A percentile compares a stretch with the other conserved stretches of the same genome.
Conservation (phyloP, 331 rosid species). For the Spiraea crenata region DNA sequence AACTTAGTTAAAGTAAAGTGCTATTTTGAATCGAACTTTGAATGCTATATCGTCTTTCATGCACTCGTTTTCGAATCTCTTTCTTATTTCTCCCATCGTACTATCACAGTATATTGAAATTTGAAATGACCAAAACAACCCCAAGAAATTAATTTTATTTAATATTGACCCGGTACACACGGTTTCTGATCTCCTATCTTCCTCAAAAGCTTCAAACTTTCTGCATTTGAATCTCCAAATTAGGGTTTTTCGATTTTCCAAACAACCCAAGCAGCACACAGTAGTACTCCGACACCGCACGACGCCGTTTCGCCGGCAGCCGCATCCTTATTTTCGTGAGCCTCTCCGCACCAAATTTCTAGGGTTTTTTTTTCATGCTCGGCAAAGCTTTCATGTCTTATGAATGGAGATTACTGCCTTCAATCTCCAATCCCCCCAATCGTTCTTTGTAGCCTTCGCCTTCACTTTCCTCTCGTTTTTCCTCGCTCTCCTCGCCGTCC, state of each 20-base stretch:
- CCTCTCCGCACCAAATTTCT: slow-evolving; percentile 21
- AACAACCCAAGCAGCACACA: neutral
- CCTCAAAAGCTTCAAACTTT: neutral
- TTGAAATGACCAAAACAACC: too few species aligned
- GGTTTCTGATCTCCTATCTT: neutral
- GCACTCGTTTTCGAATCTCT: too few species aligned
- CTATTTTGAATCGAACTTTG: too few species aligned
- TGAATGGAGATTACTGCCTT: slow-evolving; percentile 78
- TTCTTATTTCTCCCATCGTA: too few species aligned
- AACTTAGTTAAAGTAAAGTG: too few species aligned
- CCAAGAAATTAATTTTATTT: neutral
- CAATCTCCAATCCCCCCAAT: slow-evolving; percentile 41
- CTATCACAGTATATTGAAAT: too few species aligned
- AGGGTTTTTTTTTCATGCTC: slow-evolving; percentile 64
- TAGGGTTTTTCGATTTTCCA: slow-evolving; percentile 10
- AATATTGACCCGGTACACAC: slow-evolving; percentile 1
- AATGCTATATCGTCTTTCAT: too few species aligned
- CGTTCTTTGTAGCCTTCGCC: slow-evolving; percentile 51
- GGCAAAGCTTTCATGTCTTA: slow-evolving; percentile 79
- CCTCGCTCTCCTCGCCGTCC: slow-evolving; percentile 51
- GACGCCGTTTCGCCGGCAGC: neutral
- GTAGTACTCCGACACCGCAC: neutral
- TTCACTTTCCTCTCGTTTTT: slow-evolving; percentile 60
- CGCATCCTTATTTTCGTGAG: neutral
- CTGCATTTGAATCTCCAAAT: neutral